These are phyloP conservation scores for Ceratobasidium sp. DNA, from an alignment of 1,284 basidiomycete genomes.

Conservation along the genomic window DNA sequence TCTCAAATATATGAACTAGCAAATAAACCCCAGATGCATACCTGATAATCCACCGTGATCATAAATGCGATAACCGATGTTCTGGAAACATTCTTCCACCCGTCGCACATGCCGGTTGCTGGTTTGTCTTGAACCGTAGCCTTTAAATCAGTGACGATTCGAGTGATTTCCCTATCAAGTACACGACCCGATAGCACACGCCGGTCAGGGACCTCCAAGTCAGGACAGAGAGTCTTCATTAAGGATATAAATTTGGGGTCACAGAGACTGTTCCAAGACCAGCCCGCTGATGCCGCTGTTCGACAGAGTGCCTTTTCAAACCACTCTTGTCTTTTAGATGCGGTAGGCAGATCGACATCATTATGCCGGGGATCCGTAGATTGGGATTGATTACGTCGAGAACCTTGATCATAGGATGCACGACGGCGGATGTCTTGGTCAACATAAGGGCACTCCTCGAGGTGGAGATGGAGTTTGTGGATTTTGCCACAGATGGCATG, in stretches of 20 bases:
- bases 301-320: slow-evolving; percentile 3
- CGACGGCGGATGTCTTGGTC: not conserved
- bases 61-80: not conserved
- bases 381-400: not conserved
- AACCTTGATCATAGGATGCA: not conserved
- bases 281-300: not conserved
- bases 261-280: not conserved
- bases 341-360: not conserved
- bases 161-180: not conserved
- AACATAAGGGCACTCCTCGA: not conserved
- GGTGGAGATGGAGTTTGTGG: not conserved
- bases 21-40: not conserved
- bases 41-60: slow-evolving; percentile 6
- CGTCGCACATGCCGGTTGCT: not conserved
- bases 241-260: not conserved
- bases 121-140: not conserved
- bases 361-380: not conserved
- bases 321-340: not conserved
- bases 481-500: slow-evolving; percentile 5
- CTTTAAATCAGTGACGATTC: not conserved
- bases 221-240: not conserved
- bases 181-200: not conserved
- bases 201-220: slow-evolving; percentile 9
- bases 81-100: not conserved
- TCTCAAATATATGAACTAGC: not conserved